Evolutionary conservation across 2,329 filamentous ascomycete genomes (phyloP).

Genomic region (Aspergillus sp.): DNA sequence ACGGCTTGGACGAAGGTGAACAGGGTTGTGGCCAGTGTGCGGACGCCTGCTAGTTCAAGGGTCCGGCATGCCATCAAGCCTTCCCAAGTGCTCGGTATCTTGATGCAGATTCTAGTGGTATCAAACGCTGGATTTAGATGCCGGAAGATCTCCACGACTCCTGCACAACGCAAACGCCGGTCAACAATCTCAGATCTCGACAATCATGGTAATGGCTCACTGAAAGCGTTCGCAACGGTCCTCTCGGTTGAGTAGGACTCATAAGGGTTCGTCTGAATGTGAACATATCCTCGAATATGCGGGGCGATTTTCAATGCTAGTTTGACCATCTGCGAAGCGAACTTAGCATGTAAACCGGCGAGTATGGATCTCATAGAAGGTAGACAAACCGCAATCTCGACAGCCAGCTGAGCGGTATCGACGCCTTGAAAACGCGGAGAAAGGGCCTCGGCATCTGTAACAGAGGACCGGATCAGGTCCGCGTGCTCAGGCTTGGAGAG

Average conservation of each 20-base stretch:
- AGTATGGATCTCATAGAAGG: not conserved
- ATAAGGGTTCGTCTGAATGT: slow-evolving; percentile 65
- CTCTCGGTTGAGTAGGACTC: slow-evolving; percentile 56
- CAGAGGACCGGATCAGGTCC: slow-evolving; percentile 25
- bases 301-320: slow-evolving; percentile 58
- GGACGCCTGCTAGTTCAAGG: slow-evolving; percentile 59
- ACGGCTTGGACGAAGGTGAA: slow-evolving; percentile 66
- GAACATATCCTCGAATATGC: slow-evolving; percentile 57
- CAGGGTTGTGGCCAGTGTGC: slow-evolving; percentile 65
- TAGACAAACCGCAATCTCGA: slow-evolving; percentile 58
- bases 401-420: slow-evolving; percentile 54
- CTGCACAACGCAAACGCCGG: slow-evolving; percentile 37
- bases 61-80: slow-evolving; percentile 63
- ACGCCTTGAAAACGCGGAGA: slow-evolving; percentile 43
- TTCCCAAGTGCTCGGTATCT: slow-evolving; percentile 67
- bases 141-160: slow-evolving; percentile 56
- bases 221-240: slow-evolving; percentile 56
- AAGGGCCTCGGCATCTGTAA: slow-evolving; percentile 39
- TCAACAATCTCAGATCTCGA: not conserved
- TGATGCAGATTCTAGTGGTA: slow-evolving; percentile 61
- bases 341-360: not conserved
- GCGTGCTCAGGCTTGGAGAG: slow-evolving; percentile 49
- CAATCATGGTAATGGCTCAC: slow-evolving; percentile 40
- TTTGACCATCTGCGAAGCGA: slow-evolving; percentile 56
- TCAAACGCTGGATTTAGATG: slow-evolving; percentile 52